Percentiles rank a stretch among this genome's conserved stretches.
Evolutionary conservation across 768 basidiomycete genomes (phyloP).

Genomic region (Rhodotorula paludigena): DNA sequence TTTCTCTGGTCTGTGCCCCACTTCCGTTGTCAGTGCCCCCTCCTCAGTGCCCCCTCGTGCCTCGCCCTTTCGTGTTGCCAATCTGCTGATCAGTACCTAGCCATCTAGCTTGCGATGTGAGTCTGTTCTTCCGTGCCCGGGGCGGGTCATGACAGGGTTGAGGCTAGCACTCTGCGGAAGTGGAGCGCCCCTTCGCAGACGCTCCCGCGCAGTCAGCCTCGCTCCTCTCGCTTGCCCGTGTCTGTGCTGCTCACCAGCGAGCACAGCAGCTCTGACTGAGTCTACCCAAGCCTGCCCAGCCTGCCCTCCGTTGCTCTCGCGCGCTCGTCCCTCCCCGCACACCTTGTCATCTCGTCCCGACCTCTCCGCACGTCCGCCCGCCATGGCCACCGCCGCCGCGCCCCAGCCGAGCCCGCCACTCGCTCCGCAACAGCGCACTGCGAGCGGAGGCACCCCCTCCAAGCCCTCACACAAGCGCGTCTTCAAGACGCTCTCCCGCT

Average conservation of each 20-base stretch:
- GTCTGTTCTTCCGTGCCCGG: too few relatives aligned
- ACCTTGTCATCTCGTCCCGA: neutral
- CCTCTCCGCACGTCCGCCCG: neutral
- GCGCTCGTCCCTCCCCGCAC: neutral
- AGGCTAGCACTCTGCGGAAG: too few relatives aligned
- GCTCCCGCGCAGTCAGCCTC: too few relatives aligned
- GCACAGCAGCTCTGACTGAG: neutral
- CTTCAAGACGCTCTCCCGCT: constrained; percentile 15
- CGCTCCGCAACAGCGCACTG: neutral
- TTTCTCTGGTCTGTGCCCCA: neutral
- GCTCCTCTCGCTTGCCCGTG: too few relatives aligned
- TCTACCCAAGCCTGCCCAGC: neutral
- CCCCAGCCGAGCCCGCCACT: neutral
- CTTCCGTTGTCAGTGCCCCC: too few relatives aligned
- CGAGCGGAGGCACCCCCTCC: neutral
- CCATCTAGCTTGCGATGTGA: too few relatives aligned
- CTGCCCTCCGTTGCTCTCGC: neutral
- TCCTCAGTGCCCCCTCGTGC: too few relatives aligned
- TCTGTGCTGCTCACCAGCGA: too few relatives aligned
- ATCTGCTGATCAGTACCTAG: too few relatives aligned
- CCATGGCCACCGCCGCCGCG: constrained; percentile 1
- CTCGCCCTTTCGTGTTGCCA: too few relatives aligned
- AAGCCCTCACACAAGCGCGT: neutral
- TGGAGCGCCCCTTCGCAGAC: too few relatives aligned
- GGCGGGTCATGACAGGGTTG: too few relatives aligned